These are phyloP conservation scores for Clausena lansium DNA, from an alignment of 345 rosid species.

Conservation along the genomic window DNA sequence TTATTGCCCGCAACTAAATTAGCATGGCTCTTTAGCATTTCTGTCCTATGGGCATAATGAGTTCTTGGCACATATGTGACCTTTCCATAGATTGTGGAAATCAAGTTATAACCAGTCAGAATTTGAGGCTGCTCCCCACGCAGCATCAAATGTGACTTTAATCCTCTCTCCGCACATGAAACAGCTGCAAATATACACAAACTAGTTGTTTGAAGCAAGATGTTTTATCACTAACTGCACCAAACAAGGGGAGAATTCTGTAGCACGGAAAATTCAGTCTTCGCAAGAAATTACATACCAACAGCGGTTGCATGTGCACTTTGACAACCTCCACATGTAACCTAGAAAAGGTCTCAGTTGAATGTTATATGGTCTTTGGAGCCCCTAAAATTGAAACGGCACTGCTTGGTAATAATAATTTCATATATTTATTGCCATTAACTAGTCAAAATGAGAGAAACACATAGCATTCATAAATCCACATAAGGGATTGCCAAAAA, in stretches of 20 bases:
- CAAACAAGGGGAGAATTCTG: neutral
- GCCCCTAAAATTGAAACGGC: constrained; percentile 14
- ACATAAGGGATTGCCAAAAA: neutral
- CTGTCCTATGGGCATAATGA: constrained; percentile 55
- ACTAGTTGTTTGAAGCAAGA: neutral
- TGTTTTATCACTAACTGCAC: neutral
- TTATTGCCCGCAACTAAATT: constrained; percentile 48
- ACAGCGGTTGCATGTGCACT: constrained; percentile 90
- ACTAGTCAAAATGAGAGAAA: neutral
- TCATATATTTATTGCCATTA: neutral
- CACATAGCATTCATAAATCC: neutral
- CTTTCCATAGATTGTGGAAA: constrained; percentile 69
- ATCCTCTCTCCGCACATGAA: constrained; percentile 80
- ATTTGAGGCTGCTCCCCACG: constrained; percentile 86
- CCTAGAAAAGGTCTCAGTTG: constrained; percentile 50
- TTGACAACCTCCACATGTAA: constrained; percentile 96
- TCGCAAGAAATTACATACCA: constrained; percentile 42
- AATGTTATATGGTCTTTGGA: constrained; percentile 25
- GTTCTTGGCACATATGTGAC: constrained; percentile 67
- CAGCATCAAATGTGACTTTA: constrained; percentile 79
- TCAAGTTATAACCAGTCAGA: constrained; percentile 78
- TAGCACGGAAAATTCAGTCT: neutral
- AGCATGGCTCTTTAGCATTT: constrained; percentile 59
- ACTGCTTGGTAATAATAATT: neutral
- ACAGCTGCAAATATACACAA: constrained; percentile 57